Evolutionary conservation across 768 basidiomycete species (phyloP).

Genomic region (Tylopilus vinaceipallidus): DNA sequence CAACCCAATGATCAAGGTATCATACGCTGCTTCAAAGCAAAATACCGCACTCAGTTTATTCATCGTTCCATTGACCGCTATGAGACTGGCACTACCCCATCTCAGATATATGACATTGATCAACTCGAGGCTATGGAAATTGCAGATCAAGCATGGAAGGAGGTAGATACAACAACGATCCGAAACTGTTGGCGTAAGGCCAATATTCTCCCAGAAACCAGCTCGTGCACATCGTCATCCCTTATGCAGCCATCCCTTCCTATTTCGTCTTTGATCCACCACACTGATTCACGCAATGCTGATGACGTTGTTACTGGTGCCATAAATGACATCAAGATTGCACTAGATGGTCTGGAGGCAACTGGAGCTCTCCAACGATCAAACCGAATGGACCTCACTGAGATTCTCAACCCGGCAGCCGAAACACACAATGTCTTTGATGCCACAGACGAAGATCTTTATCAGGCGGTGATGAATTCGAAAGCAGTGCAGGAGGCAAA

Average conservation of each 20-base stretch:
- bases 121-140: too few species aligned
- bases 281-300: too few species aligned
- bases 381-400: not conserved
- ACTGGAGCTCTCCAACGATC: not conserved
- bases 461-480: not conserved
- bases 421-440: not conserved
- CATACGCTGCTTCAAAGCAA: constrained; percentile 28
- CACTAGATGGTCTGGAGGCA: not conserved
- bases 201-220: too few species aligned
- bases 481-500: not conserved
- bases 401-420: not conserved
- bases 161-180: too few species aligned
- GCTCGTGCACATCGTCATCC: too few species aligned
- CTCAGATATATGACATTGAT: too few species aligned
- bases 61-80: too few species aligned
- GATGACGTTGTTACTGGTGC: not conserved
- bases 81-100: too few species aligned
- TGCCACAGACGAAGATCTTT: not conserved
- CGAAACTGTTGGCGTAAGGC: too few species aligned
- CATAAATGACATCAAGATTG: not conserved
- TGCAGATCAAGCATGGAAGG: too few species aligned
- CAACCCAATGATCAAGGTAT: constrained; percentile 32
- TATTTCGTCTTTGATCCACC: too few species aligned
- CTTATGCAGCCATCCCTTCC: too few species aligned
- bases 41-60: constrained; percentile 25